Evolutionary conservation across 73 alveolate genomes (phyloP).

Genomic region (Tetrahymena borealis): DNA sequence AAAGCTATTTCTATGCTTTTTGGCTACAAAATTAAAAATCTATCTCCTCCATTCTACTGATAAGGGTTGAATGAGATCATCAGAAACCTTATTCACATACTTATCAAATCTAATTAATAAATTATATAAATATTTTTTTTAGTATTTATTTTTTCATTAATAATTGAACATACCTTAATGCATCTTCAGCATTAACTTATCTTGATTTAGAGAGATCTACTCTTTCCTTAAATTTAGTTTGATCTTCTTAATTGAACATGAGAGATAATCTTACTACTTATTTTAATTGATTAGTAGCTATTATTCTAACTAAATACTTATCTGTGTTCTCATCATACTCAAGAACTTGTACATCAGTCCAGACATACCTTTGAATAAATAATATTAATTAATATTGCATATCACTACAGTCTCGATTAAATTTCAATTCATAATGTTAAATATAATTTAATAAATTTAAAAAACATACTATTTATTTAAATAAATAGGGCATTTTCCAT

Average conservation of each 20-base stretch:
- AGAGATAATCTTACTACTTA: constrained; percentile 26
- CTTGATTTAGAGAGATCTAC: constrained; percentile 39
- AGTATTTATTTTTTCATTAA: neutral
- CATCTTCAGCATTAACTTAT: constrained; percentile 41
- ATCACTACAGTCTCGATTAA: too few species aligned
- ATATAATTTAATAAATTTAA: too few species aligned
- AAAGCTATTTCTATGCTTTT: neutral
- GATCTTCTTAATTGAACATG: constrained; percentile 22
- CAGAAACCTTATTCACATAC: neutral
- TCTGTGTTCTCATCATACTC: constrained; percentile 5
- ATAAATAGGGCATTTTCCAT: constrained; percentile 32
- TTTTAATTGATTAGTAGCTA: neutral
- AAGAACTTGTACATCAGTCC: constrained; percentile 35
- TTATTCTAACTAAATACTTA: constrained; percentile 4
- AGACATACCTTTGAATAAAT: neutral
- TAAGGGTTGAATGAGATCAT: neutral
- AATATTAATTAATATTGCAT: too few species aligned
- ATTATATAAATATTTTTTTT: neutral
- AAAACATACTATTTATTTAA: neutral
- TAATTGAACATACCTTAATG: neutral
- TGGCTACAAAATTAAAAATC: neutral
- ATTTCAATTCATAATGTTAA: too few species aligned
- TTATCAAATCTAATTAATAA: neutral
- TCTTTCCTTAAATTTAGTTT: constrained; percentile 27
- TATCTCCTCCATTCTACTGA: neutral